These are phyloP conservation scores for Diaporthe vexans DNA, from an alignment of 2,329 filamentous ascomycete genomes.

Conservation along the genomic window DNA sequence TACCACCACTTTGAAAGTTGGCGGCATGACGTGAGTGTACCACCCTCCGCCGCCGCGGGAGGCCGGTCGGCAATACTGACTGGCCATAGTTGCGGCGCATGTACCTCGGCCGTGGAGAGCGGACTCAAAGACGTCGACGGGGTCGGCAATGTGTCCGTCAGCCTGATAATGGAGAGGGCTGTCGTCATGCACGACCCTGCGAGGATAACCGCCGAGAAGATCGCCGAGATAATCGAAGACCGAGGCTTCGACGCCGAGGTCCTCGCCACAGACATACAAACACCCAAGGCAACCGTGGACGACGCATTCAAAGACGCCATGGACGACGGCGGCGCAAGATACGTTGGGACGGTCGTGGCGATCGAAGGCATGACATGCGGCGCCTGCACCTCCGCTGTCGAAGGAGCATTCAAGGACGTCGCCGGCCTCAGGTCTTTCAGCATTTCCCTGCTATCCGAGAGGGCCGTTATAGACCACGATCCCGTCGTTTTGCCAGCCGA, in stretches of 20 bases:
- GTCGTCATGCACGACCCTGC: conserved; percentile 90
- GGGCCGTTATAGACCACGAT: conserved; percentile 89
- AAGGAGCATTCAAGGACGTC: conserved; percentile 83
- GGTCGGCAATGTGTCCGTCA: conserved; percentile 89
- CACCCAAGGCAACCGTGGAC: conserved; percentile 58
- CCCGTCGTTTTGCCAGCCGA: conserved; percentile 64
- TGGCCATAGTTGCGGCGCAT: conserved; percentile 84
- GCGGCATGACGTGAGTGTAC: conserved; percentile 81
- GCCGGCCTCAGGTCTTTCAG: conserved; percentile 81
- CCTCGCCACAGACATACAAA: conserved; percentile 83
- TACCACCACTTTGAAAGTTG: conserved; percentile 90
- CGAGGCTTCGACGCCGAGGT: conserved; percentile 92
- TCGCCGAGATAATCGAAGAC: conserved; percentile 91
- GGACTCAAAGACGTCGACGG: conserved; percentile 88
- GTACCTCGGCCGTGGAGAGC: conserved; percentile 93
- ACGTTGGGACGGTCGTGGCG: conserved; percentile 80
- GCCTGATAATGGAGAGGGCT: conserved; percentile 95
- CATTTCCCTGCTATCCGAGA: conserved; percentile 86
- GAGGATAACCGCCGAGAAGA: conserved; percentile 78
- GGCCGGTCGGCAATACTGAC: conserved; percentile 48
- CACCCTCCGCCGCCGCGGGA: not conserved
- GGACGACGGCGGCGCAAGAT: conserved; percentile 53
- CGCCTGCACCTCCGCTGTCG: conserved; percentile 88
- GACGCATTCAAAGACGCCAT: conserved; percentile 51
- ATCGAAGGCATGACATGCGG: conserved; percentile 94